Conservation (phyloP, 768 basidiomycete genomes). For the Cystobasidium tubakii region DNA sequence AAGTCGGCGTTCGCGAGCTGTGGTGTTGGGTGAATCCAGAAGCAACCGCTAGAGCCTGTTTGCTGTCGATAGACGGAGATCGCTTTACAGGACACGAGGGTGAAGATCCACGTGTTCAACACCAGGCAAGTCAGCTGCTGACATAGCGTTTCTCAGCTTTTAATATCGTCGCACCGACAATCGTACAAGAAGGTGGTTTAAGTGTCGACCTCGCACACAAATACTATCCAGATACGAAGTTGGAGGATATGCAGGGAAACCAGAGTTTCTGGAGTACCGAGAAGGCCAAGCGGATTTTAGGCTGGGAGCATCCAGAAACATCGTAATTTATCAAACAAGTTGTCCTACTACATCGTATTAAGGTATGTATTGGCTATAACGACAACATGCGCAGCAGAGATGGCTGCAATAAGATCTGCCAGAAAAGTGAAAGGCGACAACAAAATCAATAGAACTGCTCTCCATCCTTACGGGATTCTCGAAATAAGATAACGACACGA, state of each 20-base stretch:
- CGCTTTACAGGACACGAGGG: constrained; percentile 10
- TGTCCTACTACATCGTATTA: too few species aligned
- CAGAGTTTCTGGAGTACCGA: constrained; percentile 7
- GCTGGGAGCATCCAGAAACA: constrained; percentile 10
- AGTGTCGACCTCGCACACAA: not conserved
- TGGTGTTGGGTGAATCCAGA: constrained; percentile 23
- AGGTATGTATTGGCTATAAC: not conserved
- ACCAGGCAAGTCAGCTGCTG: not conserved
- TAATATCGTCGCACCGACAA: constrained; percentile 11
- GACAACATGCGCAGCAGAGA: too few species aligned
- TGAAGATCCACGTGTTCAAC: not conserved
- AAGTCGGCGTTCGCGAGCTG: not conserved
- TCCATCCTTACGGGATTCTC: too few species aligned
- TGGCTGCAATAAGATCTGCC: too few species aligned
- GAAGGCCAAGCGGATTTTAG: not conserved
- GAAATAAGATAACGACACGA: too few species aligned
- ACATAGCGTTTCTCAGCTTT: not conserved
- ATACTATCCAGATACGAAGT: constrained; percentile 3
- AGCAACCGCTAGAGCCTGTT: constrained; percentile 6
- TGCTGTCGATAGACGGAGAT: not conserved
- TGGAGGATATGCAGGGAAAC: not conserved
- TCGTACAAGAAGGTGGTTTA: not conserved
- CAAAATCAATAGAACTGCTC: too few species aligned
- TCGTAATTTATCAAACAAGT: not conserved
- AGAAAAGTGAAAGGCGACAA: too few species aligned